Evolutionary conservation across 1,284 basidiomycete species (phyloP).

Genomic region (Clitocybe nebularis): DNA sequence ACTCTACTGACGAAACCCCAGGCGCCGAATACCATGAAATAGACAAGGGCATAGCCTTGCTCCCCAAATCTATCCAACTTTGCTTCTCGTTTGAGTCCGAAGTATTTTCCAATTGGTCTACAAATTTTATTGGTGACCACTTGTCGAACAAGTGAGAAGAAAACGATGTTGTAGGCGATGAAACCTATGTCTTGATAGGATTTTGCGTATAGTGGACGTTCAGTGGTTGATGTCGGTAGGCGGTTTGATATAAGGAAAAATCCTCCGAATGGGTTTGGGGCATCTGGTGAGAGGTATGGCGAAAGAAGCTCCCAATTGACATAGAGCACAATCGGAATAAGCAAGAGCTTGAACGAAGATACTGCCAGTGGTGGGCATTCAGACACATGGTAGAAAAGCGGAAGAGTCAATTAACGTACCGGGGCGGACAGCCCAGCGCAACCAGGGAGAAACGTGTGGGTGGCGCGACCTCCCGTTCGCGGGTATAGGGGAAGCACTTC

Average conservation of each 20-base stretch:
- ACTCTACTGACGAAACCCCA: conserved; percentile 75
- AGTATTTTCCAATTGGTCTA: conserved; percentile 64
- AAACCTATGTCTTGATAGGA: conserved; percentile 80
- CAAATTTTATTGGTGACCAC: conserved; percentile 68
- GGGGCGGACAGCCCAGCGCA: conserved; percentile 75
- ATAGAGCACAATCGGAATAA: conserved; percentile 71
- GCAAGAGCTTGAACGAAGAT: conserved; percentile 69
- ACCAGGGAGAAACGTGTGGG: conserved; percentile 26
- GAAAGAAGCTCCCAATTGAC: conserved; percentile 63
- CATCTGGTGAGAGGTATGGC: conserved; percentile 43
- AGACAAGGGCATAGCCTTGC: conserved; percentile 84
- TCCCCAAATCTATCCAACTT: conserved; percentile 88
- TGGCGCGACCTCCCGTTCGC: conserved; percentile 13
- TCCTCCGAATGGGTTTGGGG: conserved; percentile 72
- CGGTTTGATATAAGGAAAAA: conserved; percentile 78
- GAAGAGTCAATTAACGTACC: conserved; percentile 46
- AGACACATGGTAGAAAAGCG: too few species aligned
- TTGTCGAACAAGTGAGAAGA: conserved; percentile 92
- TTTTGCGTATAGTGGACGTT: conserved; percentile 71
- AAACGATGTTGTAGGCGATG: conserved; percentile 82
- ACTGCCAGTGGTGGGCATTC: conserved; percentile 43
- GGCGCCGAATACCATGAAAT: conserved; percentile 68
- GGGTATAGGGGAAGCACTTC: conserved; percentile 27
- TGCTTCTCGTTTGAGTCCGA: conserved; percentile 61
- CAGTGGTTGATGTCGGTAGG: conserved; percentile 47